phyloP scores from a whole-genome alignment of 352 stramenopile genomes.

The Globisporangium barbulae region DNA sequence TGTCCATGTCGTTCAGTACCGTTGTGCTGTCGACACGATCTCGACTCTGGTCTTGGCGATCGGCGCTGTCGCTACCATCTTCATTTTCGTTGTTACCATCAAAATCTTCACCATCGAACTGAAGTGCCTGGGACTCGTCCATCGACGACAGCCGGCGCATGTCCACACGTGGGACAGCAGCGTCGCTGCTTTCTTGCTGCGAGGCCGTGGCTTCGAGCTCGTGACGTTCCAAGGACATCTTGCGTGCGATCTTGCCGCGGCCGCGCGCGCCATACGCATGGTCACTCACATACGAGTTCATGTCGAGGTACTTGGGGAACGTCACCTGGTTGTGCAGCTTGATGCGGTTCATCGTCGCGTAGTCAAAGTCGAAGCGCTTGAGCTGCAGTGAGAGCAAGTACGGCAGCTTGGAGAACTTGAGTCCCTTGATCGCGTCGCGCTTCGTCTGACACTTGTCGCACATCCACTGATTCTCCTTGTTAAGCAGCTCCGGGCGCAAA shows the following conservation, averaged over 20 bases:
- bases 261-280: conserved; percentile 35
- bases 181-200: conserved; percentile 13
- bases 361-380: conserved; percentile 93
- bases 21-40: conserved; percentile 7
- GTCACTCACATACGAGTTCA: conserved; percentile 83
- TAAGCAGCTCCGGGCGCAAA: conserved; percentile 78
- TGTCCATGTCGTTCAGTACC: conserved; percentile 32
- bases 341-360: conserved; percentile 83
- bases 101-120: conserved; percentile 26
- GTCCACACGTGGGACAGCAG: conserved; percentile 7
- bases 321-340: conserved; percentile 85
- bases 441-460: conserved; percentile 84
- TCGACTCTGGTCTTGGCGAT: neutral
- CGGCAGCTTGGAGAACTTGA: conserved; percentile 87
- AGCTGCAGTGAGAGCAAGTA: conserved; percentile 90
- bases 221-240: conserved; percentile 85
- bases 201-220: conserved; percentile 44
- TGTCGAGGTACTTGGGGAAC: conserved; percentile 89
- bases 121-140: conserved; percentile 61
- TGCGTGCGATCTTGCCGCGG: conserved; percentile 65
- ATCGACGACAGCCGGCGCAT: conserved; percentile 66
- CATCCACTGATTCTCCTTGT: conserved; percentile 90
- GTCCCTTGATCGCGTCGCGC: conserved; percentile 86
- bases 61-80: conserved; percentile 16
- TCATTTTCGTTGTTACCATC: conserved; percentile 9